Evolutionary conservation across 139 green algal genomes (phyloP), one percentile per base, ranked within the genome.

Genomic region (Pleodorina starrii): DNA sequence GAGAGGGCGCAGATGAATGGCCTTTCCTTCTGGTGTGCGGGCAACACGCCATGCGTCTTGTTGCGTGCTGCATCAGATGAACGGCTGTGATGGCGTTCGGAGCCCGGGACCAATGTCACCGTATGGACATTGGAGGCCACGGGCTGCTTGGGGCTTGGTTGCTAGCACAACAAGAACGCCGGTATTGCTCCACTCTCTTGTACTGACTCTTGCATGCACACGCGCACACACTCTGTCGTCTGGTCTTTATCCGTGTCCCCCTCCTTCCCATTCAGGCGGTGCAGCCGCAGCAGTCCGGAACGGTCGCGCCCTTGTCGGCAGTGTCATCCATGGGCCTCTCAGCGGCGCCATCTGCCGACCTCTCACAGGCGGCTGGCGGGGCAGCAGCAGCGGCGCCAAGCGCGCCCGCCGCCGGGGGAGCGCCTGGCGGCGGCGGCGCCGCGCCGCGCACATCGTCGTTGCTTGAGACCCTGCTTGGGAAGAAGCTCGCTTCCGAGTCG

Each of bases 381-480:
- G 48, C 69, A 80, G 44, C 82, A 88, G 50, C 77, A 51, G 69
- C 84, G 27, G 48, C 48, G n/a, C 16, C 44, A 21, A 25, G 5
- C 36, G 57, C 74, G 1, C 40, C 73, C 1, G 38, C 50, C 5
- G 6, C 21, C 1, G 50, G 36, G 38, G 50, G 7, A 1, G 35
- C 72, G 17, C 35, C 38, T 32, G 54, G n/a, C 73, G 72, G 88
- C 72, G n/a, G 38, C 90, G 83, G 77, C 57, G 48, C 60, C n/a
- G 40, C 69, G 7, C 68, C 57, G 17, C 66, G 68, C 68, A 72
- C 83, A 17, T 68, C 71, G 2, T 89, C 84, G n/a, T 51, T 90
- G 4, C 72, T 90, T 29, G 71, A 83, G 72, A 76, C 85, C 36
- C 51, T 84, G 9, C 85, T 90, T 36, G 85, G 72, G n/a, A 43